These are phyloP conservation scores for Colletotrichum abscissum DNA, from an alignment of 2,329 filamentous ascomycete genomes.

Conservation along the genomic window DNA sequence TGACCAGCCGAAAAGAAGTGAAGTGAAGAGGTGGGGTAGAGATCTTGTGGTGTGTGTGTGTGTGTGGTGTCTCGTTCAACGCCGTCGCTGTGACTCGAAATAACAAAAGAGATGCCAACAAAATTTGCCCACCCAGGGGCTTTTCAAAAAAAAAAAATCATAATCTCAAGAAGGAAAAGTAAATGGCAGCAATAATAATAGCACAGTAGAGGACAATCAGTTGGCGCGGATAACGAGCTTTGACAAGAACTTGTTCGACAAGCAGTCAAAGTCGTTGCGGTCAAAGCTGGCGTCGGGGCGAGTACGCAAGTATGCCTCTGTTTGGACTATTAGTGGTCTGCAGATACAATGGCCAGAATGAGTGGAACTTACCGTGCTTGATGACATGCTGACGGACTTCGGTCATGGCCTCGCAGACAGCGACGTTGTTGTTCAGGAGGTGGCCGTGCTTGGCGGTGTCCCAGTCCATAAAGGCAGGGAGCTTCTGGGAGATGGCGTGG, in stretches of 20 bases:
- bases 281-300: slow-evolving; percentile 87
- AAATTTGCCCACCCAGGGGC: slow-evolving; percentile 20
- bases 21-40: slow-evolving; percentile 16
- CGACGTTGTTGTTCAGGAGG: slow-evolving; percentile 87
- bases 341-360: background rate
- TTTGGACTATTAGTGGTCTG: slow-evolving; percentile 50
- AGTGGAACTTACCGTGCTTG: slow-evolving; percentile 83
- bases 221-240: slow-evolving; percentile 97
- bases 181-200: slow-evolving; percentile 32
- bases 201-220: slow-evolving; percentile 55
- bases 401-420: slow-evolving; percentile 95
- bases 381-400: slow-evolving; percentile 93
- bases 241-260: slow-evolving; percentile 97
- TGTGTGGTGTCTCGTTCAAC: slow-evolving; percentile 37
- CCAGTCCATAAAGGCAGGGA: slow-evolving; percentile 93
- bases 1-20: slow-evolving; percentile 37
- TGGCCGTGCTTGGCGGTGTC: slow-evolving; percentile 92
- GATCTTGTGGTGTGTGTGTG: slow-evolving; percentile 18
- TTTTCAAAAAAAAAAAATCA: slow-evolving; percentile 13
- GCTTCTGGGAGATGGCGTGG: slow-evolving; percentile 97
- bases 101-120: slow-evolving; percentile 32
- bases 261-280: slow-evolving; percentile 90
- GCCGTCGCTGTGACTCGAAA: slow-evolving; percentile 38
- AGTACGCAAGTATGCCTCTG: slow-evolving; percentile 88
- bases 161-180: slow-evolving; percentile 18